Percentiles rank a stretch among this genome's conserved stretches.
These are phyloP conservation scores for Nakataea oryzae DNA, from an alignment of 2,329 filamentous ascomycete genomes.

Conservation along the genomic window DNA sequence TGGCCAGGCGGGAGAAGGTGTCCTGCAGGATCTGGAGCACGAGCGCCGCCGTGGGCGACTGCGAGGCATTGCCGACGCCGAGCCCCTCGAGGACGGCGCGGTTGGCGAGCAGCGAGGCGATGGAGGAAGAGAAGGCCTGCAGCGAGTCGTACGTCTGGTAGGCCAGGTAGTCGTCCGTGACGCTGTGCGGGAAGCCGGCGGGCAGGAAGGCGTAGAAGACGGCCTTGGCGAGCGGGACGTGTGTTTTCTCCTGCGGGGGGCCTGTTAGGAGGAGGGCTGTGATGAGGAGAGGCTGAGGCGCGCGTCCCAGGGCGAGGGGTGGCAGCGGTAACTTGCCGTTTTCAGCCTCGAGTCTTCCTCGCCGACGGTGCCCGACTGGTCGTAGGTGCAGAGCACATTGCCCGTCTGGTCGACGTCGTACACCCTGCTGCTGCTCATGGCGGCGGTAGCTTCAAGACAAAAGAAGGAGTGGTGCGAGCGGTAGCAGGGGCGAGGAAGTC, in stretches of 20 bases:
- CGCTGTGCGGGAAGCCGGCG: constrained; percentile 78
- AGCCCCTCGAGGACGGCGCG: constrained; percentile 69
- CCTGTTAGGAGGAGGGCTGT: constrained; percentile 10
- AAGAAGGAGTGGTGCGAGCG: background rate
- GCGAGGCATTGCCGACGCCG: constrained; percentile 73
- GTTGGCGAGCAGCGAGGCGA: constrained; percentile 69
- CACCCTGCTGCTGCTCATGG: constrained; percentile 18
- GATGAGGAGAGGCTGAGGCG: background rate
- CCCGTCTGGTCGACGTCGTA: constrained; percentile 26
- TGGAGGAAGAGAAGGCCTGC: constrained; percentile 76
- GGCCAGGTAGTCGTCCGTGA: constrained; percentile 73
- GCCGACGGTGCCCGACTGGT: constrained; percentile 6
- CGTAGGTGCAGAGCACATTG: constrained; percentile 24
- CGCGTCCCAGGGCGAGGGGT: background rate
- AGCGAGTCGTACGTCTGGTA: constrained; percentile 65
- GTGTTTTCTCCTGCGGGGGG: constrained; percentile 19
- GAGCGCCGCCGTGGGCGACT: constrained; percentile 70
- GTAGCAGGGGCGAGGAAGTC: background rate
- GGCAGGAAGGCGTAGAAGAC: constrained; percentile 69
- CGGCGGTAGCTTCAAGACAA: background rate
- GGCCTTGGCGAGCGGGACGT: constrained; percentile 23
- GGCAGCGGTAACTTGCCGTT: background rate
- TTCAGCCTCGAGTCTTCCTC: constrained; percentile 8
- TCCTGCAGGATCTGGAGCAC: constrained; percentile 77
- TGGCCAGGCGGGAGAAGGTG: constrained; percentile 69